Evolutionary conservation across 164 flowering plant species (phyloP), one percentile per base, ranked within the genome.

Genomic region (Pachysandra terminalis): DNA sequence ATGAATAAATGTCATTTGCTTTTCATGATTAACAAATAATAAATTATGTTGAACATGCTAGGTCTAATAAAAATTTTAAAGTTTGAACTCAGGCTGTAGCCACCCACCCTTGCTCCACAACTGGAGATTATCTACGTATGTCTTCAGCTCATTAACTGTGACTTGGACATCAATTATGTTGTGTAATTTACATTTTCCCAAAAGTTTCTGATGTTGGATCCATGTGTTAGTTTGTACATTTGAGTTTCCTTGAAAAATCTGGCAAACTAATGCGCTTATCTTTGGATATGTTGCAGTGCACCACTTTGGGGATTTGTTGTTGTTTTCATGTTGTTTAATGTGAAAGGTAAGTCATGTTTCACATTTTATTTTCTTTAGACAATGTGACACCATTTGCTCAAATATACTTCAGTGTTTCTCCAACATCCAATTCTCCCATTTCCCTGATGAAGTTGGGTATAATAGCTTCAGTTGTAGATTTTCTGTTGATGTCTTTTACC

Each of bases 271-370:
- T 16, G 19, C 56, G 41, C 23, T 21, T 69, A 1, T 32, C 21
- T 66, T 68, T 78, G 19, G 49, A 64, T 83, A 61, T 60, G 56
- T 74, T 83, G 86, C 90, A 95, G 97, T 67, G 99, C 78, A n/a
- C 97, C 86, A 21, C 84, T 95, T 17, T 95, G 99, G 99, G 96
- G 97, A 77, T 92, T 95, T 70, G 97, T 95, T 66, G 96, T 95
- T 56, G 90, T 87, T 59, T 95, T 95, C 71, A 89, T 95, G 99
- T 82, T 92, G 75, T 95, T 90, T 73, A 92, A 95, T 69, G 70
- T 95, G 56, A 92, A 86, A 81, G 99, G 98, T 91, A 75, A 26
- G 76, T 15, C 56, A 10, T 48, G 9, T 61, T 45, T 35, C 27
- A 4, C 12, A 51, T 54, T n/a, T 64, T 64, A 6, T 45, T 37